Conservation (phyloP, 345 rosid genomes). For the Aurinia saxatilis region DNA sequence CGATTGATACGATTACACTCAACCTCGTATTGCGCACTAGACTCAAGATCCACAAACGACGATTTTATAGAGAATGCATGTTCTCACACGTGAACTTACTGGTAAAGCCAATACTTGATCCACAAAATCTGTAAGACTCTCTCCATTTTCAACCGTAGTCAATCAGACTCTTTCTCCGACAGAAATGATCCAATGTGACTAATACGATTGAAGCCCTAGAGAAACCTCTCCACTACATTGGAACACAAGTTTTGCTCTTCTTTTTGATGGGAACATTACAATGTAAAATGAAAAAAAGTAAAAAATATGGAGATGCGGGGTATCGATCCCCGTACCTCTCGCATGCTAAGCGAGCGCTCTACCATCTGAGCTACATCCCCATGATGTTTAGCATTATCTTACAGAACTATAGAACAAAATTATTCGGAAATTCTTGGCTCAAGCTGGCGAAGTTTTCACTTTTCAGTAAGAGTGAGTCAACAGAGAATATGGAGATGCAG, state of each 20-base stretch:
- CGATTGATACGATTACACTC: not conserved
- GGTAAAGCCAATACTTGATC: not conserved
- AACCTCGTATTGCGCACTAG: not conserved
- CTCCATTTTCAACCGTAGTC: not conserved
- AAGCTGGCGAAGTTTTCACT: too few species aligned
- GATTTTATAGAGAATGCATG: not conserved
- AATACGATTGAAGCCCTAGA: too few species aligned
- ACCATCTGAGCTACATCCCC: conserved; percentile 92
- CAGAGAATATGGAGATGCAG: too few species aligned
- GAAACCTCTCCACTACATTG: too few species aligned
- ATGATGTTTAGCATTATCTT: too few species aligned
- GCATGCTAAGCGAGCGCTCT: conserved; percentile 92
- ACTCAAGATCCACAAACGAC: too few species aligned
- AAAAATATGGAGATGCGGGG: conserved; percentile 62
- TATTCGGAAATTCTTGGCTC: too few species aligned
- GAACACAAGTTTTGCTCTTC: too few species aligned
- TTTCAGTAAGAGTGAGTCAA: too few species aligned
- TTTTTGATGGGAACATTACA: too few species aligned
- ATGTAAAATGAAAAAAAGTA: too few species aligned
- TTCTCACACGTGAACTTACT: not conserved
- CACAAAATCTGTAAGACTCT: not conserved
- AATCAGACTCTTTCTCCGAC: not conserved
- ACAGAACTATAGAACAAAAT: too few species aligned
- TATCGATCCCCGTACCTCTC: conserved; percentile 89
- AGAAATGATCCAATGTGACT: not conserved